Evolutionary conservation across 1,284 basidiomycete species (phyloP).

Genomic region (Tetrapyrgos nigripes): DNA sequence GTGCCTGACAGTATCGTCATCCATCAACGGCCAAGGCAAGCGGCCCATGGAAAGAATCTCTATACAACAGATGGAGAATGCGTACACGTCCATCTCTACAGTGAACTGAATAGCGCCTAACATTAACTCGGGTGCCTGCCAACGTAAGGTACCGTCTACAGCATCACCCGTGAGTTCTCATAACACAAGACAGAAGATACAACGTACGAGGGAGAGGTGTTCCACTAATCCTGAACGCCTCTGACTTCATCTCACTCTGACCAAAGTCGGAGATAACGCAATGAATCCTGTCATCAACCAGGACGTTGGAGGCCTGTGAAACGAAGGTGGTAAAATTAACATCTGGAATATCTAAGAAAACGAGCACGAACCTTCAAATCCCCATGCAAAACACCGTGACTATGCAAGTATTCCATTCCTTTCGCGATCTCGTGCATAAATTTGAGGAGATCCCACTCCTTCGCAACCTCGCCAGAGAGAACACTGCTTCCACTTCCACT

Average conservation of each 20-base stretch:
- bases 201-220: constrained; percentile 56
- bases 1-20: constrained; percentile 63
- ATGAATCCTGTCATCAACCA: constrained; percentile 68
- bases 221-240: constrained; percentile 66
- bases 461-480: constrained; percentile 24
- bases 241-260: constrained; percentile 78
- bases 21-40: constrained; percentile 64
- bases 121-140: constrained; percentile 80
- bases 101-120: constrained; percentile 57
- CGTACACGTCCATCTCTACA: constrained; percentile 70
- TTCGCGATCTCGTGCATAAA: constrained; percentile 75
- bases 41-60: constrained; percentile 72
- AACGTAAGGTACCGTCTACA: constrained; percentile 65
- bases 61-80: constrained; percentile 74
- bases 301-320: constrained; percentile 70
- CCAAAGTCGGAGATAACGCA: constrained; percentile 84
- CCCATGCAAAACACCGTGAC: constrained; percentile 69
- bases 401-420: constrained; percentile 81
- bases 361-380: constrained; percentile 65
- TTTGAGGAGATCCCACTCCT: constrained; percentile 54
- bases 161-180: constrained; percentile 6
- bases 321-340: constrained; percentile 1
- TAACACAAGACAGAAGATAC: constrained; percentile 5
- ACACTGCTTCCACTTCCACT: constrained; percentile 17
- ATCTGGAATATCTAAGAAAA: background rate